These are phyloP conservation scores for Anthracocystis setariae DNA, from an alignment of 1,284 basidiomycete species.

Conservation along the genomic window DNA sequence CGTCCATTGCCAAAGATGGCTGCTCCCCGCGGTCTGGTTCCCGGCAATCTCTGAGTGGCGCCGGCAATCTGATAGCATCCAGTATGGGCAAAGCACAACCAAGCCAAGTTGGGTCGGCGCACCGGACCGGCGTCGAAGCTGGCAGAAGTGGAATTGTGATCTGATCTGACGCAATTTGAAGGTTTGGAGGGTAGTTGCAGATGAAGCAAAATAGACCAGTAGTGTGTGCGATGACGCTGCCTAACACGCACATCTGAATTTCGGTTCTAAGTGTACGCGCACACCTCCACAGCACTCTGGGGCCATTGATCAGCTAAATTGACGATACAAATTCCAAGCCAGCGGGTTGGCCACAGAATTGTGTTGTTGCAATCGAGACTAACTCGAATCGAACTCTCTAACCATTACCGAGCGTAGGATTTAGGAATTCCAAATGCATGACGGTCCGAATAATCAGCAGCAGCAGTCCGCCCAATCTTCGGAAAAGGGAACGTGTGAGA, in stretches of 20 bases:
- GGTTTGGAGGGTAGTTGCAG: too few species aligned
- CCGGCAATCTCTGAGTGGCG: constrained; percentile 10
- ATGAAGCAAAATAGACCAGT: not conserved
- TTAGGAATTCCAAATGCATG: constrained; percentile 8
- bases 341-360: too few species aligned
- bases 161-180: not conserved
- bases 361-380: not conserved
- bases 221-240: not conserved
- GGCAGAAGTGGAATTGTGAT: not conserved
- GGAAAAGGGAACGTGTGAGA: too few species aligned
- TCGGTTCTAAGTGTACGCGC: not conserved
- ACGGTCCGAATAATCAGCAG: constrained; percentile 21
- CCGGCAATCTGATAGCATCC: constrained; percentile 11
- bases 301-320: not conserved
- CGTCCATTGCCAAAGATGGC: not conserved
- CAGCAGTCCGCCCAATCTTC: not conserved
- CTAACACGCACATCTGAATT: not conserved
- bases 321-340: constrained; percentile 3
- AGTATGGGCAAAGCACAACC: not conserved
- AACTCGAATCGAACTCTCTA: too few species aligned
- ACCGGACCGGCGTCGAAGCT: constrained; percentile 9
- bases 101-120: constrained; percentile 2
- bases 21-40: constrained; percentile 8
- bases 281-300: not conserved
- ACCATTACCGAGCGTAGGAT: too few species aligned